Evolutionary conservation across 2,329 filamentous ascomycete species (phyloP), one percentile per base, ranked within the genome.

Genomic region (Scytalidium sp.): DNA sequence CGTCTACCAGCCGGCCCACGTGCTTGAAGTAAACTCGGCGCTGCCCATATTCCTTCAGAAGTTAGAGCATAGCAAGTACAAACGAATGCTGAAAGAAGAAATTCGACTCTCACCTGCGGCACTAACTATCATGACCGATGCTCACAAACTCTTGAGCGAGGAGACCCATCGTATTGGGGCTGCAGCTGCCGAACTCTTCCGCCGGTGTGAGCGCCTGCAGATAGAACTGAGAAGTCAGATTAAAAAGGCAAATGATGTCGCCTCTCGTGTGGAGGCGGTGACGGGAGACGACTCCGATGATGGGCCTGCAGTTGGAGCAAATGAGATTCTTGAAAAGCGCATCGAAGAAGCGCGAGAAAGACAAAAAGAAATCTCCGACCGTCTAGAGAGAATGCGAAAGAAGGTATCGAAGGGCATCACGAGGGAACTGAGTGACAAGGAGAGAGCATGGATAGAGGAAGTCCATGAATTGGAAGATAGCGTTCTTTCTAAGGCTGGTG

Each of bases 181-280:
- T 41, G 87, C 85, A 1, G 87, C 85, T 1, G 81, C 87, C 1
- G 86, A 90, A 59, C 73, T 92, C 5, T 92, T 91, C 69, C 75
- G 84, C 21, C 78, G 84, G 48, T 89, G 87, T 53, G 79, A 87
- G 57, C 75, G 82, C 42, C 74, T 92, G 21, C 83, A 86, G 59
- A 72, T 75, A 17, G 87, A 91, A 61, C 75, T 91, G 40, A 75
- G 73, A 55, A 80, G 84, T 53, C 87, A 92, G 63, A 78, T 91
- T 20, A 71, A 70, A 53, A 83, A 84, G 57, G 84, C 81, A 22
- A 80, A 82, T 47, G 80, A 87, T 59, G 77, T 89, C 39, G 82
- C 81, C 62, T 72, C 75, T 36, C 81, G 81, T 57, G 81, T 91
- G 23, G 86, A 91, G 55, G 74, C 74, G 39, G 80, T 90, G 50